Evolutionary conservation across 1,284 basidiomycete genomes (phyloP), one percentile per base, ranked within the genome.

Genomic region (Agroathelia rolfsii): DNA sequence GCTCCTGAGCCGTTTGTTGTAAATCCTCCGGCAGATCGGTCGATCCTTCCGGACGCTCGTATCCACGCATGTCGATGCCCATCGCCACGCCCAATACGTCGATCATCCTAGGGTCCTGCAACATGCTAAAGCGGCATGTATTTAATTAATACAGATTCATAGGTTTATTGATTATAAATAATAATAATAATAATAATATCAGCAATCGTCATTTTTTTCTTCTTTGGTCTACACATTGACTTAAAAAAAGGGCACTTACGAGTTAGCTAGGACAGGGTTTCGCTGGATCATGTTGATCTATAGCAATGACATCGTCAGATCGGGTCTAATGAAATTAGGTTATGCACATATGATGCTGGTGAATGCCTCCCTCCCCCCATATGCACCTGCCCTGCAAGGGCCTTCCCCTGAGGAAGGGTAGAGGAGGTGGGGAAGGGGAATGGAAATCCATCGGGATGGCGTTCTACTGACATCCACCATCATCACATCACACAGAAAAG

Each of bases 21-120:
- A 72, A 49, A 27, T 76, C 80, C 3, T 77, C 68, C 4, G 86
- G 84, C 33, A 83, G 62, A 38, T 88, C 86, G 38, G 82, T 71
- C 6, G 86, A 87, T 24, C 87, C 89, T 61, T 89, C 85, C 16
- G 84, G 80, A 37, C 90, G 71, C 38, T 77, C 69, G 56, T 87
- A 87, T 32, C 83, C 89, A 55, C 88, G 79, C 55, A 97, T 73
- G 57, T 97, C 90, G 45, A 97, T 73, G 30, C 90, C 90, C 85
- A 96, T 92, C 39, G 90, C 69, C 7, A 79, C 93, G 41, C 93
- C 93, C 39, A 96, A 69, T 13, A 92, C 90, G 48, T 84, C 78
- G 58, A 96, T 86, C 87, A 95, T 94, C 39, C 93, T 74, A 22
- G 92, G 78, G 58, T 97, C 92, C 45, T 74, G 63, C 47, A 86